These are phyloP conservation scores for Colletotrichum sp. DNA, from an alignment of 2,329 filamentous ascomycete species.

Conservation along the genomic window DNA sequence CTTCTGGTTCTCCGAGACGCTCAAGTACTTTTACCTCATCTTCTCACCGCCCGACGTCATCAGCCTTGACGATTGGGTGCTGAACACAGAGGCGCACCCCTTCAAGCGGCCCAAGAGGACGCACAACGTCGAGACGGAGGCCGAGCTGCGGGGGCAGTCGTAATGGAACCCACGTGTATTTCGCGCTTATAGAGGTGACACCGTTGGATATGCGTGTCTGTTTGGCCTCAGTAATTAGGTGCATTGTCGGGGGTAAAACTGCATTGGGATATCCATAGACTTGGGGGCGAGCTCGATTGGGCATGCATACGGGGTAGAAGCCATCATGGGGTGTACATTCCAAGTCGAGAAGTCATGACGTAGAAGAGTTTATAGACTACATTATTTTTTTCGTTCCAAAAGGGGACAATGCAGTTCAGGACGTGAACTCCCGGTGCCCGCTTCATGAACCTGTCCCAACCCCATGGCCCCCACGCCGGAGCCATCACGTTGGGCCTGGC, in stretches of 20 bases:
- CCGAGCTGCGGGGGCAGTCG: neutral
- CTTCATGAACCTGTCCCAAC: neutral
- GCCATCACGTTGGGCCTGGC: neutral
- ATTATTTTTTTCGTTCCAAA: neutral
- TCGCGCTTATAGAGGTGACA: neutral
- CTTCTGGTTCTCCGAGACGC: constrained; percentile 78
- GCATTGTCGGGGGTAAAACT: neutral
- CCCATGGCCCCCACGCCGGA: neutral
- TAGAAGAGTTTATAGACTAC: neutral
- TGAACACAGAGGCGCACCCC: constrained; percentile 64
- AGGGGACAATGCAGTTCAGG: neutral
- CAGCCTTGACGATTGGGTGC: constrained; percentile 73
- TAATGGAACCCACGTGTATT: neutral
- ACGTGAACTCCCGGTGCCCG: neutral
- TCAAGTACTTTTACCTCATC: constrained; percentile 80
- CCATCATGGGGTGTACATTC: neutral
- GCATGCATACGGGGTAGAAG: neutral
- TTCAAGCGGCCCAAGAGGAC: constrained; percentile 36
- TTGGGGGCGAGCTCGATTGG: neutral
- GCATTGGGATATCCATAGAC: neutral
- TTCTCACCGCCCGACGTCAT: constrained; percentile 69
- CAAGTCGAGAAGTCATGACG: neutral
- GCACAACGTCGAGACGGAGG: constrained; percentile 6
- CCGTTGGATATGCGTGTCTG: neutral
- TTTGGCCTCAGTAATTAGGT: neutral